Evolutionary conservation across 2,329 filamentous ascomycete genomes (phyloP), one percentile per base, ranked within the genome.

Genomic region (Lachnellula subtilissima): DNA sequence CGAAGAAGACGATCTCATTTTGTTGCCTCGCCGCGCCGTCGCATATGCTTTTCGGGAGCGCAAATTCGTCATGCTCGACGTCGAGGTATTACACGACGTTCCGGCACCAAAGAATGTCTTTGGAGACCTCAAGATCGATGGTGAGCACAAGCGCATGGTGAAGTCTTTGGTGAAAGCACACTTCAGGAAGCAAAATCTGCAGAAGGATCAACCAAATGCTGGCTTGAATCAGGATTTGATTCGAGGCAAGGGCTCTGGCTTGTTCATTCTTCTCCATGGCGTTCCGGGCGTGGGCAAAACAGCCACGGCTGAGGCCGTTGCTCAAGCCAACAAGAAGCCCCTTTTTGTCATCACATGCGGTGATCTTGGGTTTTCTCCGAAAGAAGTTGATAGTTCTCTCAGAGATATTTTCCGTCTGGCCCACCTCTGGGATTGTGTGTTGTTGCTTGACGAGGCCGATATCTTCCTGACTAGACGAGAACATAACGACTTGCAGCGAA

Each of bases 361-460:
- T 32, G 87, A 91, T 66, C 77, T 92, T 0, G 87, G 88, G 28
- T 72, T 83, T 2, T 80, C 85, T 50, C 80, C 85, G 0, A 76
- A 78, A 56, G 79, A 80, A n/a, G 78, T 92, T 0, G 88, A 92
- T 67, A 72, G 73, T 5, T 84, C 86, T 62, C 77, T 92, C 19
- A 80, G 81, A 62, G 80, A 81, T 59, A 86, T 88, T 53, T 78
- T 92, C 59, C 84, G 88, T 65, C 84, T 91, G 57, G 87, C 87
- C 1, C 84, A 88, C 61, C 78, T 78, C 0, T 89, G 87, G 87
- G 84, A 85, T 48, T 86, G 85, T 0, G 82, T 90, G 2, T 74
- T 90, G 1, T 77, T 90, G 5, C 79, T 89, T 2, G 86, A 90
- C 65, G 86, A 89, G 72, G 86, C 82, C 17, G 83, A 86, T 63